These are phyloP conservation scores for Pythium biforme DNA, from an alignment of 352 stramenopile genomes.

Conservation along the genomic window DNA sequence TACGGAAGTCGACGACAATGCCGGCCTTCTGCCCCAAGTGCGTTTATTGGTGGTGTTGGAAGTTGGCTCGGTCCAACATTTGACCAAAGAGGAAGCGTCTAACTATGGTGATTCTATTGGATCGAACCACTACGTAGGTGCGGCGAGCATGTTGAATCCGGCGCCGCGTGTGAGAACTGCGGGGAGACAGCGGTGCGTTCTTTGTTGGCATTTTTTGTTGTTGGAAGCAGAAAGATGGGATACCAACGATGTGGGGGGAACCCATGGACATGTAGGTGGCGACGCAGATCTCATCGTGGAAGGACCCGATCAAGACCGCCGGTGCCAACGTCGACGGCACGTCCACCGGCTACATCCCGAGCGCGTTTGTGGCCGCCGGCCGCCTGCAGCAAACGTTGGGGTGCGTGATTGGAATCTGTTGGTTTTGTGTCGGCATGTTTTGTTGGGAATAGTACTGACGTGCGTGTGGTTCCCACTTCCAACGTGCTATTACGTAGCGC, in stretches of 20 bases:
- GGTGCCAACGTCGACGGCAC: conserved; percentile 36
- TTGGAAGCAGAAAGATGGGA: not conserved
- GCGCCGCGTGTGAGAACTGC: conserved; percentile 54
- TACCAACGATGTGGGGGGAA: not conserved
- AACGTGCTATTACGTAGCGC: conserved; percentile 12
- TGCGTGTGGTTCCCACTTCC: not conserved
- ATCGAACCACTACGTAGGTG: conserved; percentile 40
- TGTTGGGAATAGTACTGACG: not conserved
- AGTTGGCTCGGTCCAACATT: not conserved
- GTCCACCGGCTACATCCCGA: conserved; percentile 52
- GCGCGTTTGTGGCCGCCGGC: conserved; percentile 54
- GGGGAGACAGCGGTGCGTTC: conserved; percentile 52
- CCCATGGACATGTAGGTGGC: conserved; percentile 17
- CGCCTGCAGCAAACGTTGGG: conserved; percentile 52
- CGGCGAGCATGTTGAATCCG: conserved; percentile 50
- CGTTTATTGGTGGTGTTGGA: too few relatives aligned
- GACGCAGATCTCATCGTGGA: conserved; percentile 52
- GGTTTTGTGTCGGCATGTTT: not conserved
- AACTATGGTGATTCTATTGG: not conserved
- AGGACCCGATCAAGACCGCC: conserved; percentile 39
- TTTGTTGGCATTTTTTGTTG: not conserved
- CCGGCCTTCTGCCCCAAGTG: conserved; percentile 71
- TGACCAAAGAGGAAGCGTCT: not conserved
- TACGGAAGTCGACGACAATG: conserved; percentile 37
- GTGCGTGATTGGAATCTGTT: conserved; percentile 29